Conservation (phyloP, 495 filamentous ascomycete genomes). For the Pyronema domesticum region DNA sequence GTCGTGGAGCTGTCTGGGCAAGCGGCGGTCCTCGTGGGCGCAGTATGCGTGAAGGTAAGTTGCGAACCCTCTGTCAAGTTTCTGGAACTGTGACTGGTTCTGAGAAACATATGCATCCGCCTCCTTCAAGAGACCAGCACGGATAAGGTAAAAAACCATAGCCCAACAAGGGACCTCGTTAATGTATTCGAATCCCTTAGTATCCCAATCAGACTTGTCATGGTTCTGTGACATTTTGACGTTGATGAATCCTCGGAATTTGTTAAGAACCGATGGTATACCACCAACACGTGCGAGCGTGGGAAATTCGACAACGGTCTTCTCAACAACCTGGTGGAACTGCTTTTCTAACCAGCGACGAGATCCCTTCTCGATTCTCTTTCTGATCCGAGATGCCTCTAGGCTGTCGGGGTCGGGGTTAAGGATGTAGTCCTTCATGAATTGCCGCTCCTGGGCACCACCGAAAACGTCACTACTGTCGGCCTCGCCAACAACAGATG, state of each 20-base stretch:
- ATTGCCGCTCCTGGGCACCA: conserved; percentile 20
- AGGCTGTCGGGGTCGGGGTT: conserved; percentile 13
- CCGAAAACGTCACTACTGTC: conserved; percentile 18
- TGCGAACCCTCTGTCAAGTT: conserved; percentile 74
- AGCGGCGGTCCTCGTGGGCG: conserved; percentile 46
- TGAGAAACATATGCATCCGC: conserved; percentile 69
- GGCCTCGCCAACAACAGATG: conserved; percentile 15
- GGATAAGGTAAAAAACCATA: conserved; percentile 77
- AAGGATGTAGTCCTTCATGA: conserved; percentile 20
- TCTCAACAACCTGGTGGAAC: conserved; percentile 56
- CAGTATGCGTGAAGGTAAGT: conserved; percentile 75
- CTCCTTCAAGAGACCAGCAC: conserved; percentile 66
- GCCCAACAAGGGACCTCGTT: conserved; percentile 50
- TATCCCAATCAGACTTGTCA: conserved; percentile 19
- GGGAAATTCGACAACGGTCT: conserved; percentile 60
- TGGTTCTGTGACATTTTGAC: conserved; percentile 18
- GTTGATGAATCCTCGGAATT: conserved; percentile 74
- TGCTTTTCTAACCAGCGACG: conserved; percentile 22
- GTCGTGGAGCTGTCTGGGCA: conserved; percentile 60
- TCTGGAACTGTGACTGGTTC: conserved; percentile 60
- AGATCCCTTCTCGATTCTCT: conserved; percentile 21
- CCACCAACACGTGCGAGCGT: conserved; percentile 80
- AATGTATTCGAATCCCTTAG: conserved; percentile 22
- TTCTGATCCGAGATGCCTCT: conserved; percentile 17
- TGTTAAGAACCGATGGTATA: conserved; percentile 68